These are phyloP conservation scores for Boletus patriciae DNA, from an alignment of 768 basidiomycete genomes.

Conservation along the genomic window DNA sequence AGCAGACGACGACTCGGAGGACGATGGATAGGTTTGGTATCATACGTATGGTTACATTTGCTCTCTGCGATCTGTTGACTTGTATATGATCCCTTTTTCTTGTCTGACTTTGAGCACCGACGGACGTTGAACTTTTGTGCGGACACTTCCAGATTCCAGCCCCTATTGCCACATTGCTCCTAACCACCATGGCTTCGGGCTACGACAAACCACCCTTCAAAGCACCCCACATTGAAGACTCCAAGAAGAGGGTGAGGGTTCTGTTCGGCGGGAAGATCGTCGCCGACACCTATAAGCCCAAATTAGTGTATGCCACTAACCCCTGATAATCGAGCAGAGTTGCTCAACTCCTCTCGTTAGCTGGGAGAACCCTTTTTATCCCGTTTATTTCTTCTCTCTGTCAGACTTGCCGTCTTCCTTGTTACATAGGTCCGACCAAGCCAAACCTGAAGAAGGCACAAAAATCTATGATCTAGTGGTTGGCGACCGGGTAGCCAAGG, in stretches of 20 bases:
- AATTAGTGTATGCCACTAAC: constrained; percentile 51
- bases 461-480: constrained; percentile 49
- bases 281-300: constrained; percentile 56
- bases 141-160: background rate
- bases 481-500: constrained; percentile 38
- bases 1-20: constrained; percentile 66
- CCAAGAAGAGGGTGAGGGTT: constrained; percentile 52
- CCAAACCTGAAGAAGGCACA: constrained; percentile 32
- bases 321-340: background rate
- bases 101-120: background rate
- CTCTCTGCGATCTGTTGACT: constrained; percentile 17
- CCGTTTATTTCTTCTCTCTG: constrained; percentile 52
- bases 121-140: background rate
- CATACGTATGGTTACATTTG: background rate
- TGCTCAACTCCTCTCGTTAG: constrained; percentile 32
- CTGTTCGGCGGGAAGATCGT: constrained; percentile 51
- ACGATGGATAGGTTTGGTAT: constrained; percentile 28
- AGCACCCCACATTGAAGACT: constrained; percentile 49
- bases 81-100: background rate
- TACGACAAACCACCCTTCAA: constrained; percentile 36
- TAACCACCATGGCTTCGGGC: constrained; percentile 14
- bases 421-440: constrained; percentile 34
- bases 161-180: background rate
- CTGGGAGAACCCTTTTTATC: constrained; percentile 57
- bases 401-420: constrained; percentile 46